phyloP scores from a whole-genome alignment of 805 yeast species.

The Suhomyces kilbournensis region DNA sequence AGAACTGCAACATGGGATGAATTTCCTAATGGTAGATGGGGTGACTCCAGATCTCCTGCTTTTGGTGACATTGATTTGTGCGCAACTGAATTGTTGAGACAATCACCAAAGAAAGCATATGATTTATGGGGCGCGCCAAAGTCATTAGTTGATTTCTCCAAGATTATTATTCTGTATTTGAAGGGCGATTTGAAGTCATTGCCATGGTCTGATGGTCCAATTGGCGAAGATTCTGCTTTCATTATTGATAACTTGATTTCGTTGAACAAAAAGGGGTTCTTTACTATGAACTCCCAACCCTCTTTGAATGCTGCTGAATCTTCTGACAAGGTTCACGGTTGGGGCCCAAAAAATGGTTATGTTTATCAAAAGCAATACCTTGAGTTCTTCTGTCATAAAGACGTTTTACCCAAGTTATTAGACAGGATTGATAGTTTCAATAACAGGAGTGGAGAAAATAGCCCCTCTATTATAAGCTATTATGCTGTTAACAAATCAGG shows the following conservation, averaged over 20 bases:
- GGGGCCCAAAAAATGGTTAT: constrained; percentile 94
- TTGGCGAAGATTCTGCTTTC: constrained; percentile 68
- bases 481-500: constrained; percentile 66
- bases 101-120: constrained; percentile 72
- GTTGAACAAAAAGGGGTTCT: constrained; percentile 64
- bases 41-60: constrained; percentile 96
- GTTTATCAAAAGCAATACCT: constrained; percentile 93
- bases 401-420: constrained; percentile 33
- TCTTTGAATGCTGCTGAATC: constrained; percentile 78
- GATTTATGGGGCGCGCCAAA: constrained; percentile 89
- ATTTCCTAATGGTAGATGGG: constrained; percentile 98
- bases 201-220: constrained; percentile 95
- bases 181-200: constrained; percentile 67
- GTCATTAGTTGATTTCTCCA: constrained; percentile 54
- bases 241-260: constrained; percentile 57
- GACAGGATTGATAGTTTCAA: constrained; percentile 47
- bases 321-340: constrained; percentile 70
- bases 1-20: constrained; percentile 96
- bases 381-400: constrained; percentile 75
- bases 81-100: constrained; percentile 78
- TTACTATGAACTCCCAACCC: constrained; percentile 95
- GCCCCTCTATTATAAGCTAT: constrained; percentile 57
- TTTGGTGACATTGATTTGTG: constrained; percentile 85
- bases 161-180: constrained; percentile 66
- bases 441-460: constrained; percentile 32